Evolutionary conservation across 192 early-diverging fungal species (phyloP), one percentile per base, ranked within the genome.

Genomic region (Linnemannia schmuckeri): DNA sequence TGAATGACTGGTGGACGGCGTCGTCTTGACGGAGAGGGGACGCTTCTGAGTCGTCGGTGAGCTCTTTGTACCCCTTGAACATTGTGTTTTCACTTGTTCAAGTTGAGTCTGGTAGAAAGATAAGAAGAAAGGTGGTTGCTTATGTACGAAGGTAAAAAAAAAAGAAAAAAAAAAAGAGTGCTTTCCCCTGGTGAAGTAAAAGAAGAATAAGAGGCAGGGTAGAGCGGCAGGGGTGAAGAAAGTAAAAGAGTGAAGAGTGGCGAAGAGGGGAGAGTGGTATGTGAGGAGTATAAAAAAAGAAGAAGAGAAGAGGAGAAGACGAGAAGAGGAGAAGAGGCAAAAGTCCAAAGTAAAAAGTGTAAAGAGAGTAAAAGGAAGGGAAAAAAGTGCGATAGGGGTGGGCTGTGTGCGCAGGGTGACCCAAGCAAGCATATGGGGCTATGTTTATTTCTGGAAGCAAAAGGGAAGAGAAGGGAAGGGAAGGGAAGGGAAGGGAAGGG

Each of bases 11-110:
- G 47, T 74, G 61, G 54, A 82, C 44, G 7, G 68, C 40, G 63
- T 82, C 75, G 46, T 82, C 69, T 24, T 77, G 61, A 13, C 74
- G 55, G 27, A 82, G 81, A 42, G 81, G 81, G 1, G 63, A 46
- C 9, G 73, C 41, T 15, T 80, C 83, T 0, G 42, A 22, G 70
- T 84, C 82, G 35, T 87, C 85, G 4, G 27, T 71, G 46, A 87
- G 79, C 47, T 87, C 85, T 27, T 81, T 78, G 70, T 87, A 87
- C 38, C 85, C 85, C 22, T 80, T 79, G 20, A 76, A 76, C 85
- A 87, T 87, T 0, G 27, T 49, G 18, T 0, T 17, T 33, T 24
- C 30, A 30, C 37, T 72, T 24, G 52, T 55, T 20, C 55, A 15
- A 22, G 35, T 52, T 1, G 74, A 0, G 33, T 5, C 17, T 15